Conservation (phyloP, 805 yeast species). For the Metschnikowia amazonensis region DNA sequence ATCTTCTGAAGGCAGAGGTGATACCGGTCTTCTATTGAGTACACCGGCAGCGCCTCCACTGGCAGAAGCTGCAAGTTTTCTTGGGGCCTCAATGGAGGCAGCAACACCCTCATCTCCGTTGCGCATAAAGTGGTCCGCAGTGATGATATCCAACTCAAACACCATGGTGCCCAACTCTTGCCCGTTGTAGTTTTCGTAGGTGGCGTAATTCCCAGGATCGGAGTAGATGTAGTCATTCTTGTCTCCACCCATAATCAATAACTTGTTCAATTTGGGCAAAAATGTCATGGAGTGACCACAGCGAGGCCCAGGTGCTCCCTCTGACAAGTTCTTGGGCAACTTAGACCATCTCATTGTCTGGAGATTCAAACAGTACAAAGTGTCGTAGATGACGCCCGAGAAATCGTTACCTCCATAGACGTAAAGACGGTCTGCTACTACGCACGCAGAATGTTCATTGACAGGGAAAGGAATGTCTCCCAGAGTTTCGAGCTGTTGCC, state of each 20-base stretch:
- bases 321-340: constrained; percentile 35
- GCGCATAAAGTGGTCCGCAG: constrained; percentile 30
- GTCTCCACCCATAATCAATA: constrained; percentile 91
- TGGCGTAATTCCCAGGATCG: constrained; percentile 46
- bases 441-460: constrained; percentile 85
- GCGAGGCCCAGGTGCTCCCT: constrained; percentile 70
- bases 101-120: constrained; percentile 2
- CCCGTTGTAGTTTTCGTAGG: constrained; percentile 50
- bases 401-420: constrained; percentile 86
- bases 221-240: constrained; percentile 60
- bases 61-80: constrained; percentile 20
- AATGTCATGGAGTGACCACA: constrained; percentile 89
- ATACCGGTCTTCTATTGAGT: constrained; percentile 14
- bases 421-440: constrained; percentile 74
- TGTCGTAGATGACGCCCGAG: constrained; percentile 63
- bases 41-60: constrained; percentile 19
- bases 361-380: constrained; percentile 73
- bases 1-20: constrained; percentile 18
- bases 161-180: constrained; percentile 52
- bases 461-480: constrained; percentile 80
- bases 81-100: constrained; percentile 1
- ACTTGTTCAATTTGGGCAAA: constrained; percentile 58
- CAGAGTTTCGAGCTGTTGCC: constrained; percentile 69
- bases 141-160: constrained; percentile 57
- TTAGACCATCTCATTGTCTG: constrained; percentile 69